These are phyloP conservation scores for Colletotrichum australisinense DNA, from an alignment of 2,329 filamentous ascomycete species.

Conservation along the genomic window DNA sequence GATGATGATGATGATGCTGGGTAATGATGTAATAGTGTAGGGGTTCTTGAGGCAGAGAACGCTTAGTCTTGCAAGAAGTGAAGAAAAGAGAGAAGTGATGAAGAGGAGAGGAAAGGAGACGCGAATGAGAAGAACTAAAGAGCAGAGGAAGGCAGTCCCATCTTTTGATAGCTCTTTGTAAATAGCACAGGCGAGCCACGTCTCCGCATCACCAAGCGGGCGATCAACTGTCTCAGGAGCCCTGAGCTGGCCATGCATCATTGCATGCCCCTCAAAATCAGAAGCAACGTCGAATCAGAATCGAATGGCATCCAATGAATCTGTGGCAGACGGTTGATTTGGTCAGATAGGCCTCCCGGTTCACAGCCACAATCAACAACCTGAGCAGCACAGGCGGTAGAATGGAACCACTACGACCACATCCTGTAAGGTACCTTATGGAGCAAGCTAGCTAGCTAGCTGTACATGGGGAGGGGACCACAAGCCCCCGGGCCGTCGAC, in stretches of 20 bases:
- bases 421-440: not conserved
- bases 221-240: conserved; percentile 29
- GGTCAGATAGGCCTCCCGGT: not conserved
- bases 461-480: not conserved
- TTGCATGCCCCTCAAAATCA: not conserved
- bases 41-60: too few relatives aligned
- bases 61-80: not conserved
- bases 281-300: not conserved
- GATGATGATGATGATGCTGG: not conserved
- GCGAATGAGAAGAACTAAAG: not conserved
- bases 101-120: not conserved
- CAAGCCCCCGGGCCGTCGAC: not conserved
- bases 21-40: not conserved
- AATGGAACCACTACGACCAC: not conserved
- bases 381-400: not conserved
- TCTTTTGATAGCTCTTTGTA: conserved; percentile 25
- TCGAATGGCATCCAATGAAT: conserved; percentile 1
- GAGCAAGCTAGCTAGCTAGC: not conserved
- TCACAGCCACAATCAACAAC: conserved; percentile 19
- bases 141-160: not conserved
- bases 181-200: conserved; percentile 6
- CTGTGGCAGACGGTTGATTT: not conserved
- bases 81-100: not conserved
- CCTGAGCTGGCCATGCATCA: conserved; percentile 30
- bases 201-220: conserved; percentile 24